These are phyloP conservation scores for Echites panduratus DNA, from an alignment of 257 asterid genomes.

Conservation along the genomic window DNA sequence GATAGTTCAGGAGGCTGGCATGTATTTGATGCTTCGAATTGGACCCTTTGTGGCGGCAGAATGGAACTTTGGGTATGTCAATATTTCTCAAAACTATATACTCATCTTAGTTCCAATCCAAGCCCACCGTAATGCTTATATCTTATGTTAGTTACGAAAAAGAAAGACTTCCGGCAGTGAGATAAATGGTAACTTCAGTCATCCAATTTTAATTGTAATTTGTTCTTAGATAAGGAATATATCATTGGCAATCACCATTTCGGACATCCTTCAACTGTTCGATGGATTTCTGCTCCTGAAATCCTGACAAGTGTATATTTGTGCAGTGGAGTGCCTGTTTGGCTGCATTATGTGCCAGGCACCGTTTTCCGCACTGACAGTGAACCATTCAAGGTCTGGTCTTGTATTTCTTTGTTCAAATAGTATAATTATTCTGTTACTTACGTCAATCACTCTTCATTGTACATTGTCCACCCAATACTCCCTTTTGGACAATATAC, in stretches of 20 bases:
- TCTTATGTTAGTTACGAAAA: neutral
- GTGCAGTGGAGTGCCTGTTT: constrained; percentile 84
- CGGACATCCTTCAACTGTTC: neutral
- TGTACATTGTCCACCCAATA: neutral
- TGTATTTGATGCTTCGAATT: constrained; percentile 81
- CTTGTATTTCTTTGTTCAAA: neutral
- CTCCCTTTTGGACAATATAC: neutral
- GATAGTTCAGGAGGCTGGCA: constrained; percentile 66
- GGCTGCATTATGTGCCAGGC: constrained; percentile 90
- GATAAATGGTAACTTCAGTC: neutral
- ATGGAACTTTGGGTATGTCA: constrained; percentile 84
- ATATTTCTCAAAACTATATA: neutral
- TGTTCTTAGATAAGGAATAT: neutral
- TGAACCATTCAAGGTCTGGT: constrained; percentile 6
- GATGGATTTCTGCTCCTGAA: neutral
- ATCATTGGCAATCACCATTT: neutral
- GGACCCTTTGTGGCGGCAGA: constrained; percentile 96
- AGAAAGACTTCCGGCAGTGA: neutral
- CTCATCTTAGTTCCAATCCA: neutral
- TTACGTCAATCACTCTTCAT: neutral
- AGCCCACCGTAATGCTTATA: neutral
- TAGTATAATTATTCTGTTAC: neutral
- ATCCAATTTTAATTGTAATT: neutral
- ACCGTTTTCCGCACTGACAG: constrained; percentile 82
- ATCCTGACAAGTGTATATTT: neutral